Conservation (phyloP, 2,329 filamentous ascomycete genomes). For the Beauveria varroae region DNA sequence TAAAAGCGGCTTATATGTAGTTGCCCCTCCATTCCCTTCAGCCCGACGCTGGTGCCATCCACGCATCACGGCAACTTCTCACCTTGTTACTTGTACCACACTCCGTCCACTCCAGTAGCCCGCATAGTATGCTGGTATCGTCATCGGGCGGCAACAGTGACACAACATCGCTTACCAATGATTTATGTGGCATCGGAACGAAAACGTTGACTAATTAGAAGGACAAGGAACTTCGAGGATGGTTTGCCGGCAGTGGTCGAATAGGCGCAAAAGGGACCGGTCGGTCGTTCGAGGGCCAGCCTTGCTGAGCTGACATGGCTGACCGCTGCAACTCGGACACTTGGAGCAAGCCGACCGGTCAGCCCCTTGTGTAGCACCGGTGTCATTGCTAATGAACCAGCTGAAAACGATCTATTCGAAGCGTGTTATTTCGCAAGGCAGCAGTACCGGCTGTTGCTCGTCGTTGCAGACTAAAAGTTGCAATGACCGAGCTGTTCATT, state of each 20-base stretch:
- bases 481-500: too few relatives aligned
- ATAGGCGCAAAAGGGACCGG: not conserved
- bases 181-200: not conserved
- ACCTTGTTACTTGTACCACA: not conserved
- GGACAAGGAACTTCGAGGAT: not conserved
- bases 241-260: not conserved
- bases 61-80: not conserved
- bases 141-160: not conserved
- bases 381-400: not conserved
- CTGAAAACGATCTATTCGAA: too few relatives aligned
- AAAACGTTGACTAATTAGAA: constrained; percentile 1
- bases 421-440: too few relatives aligned
- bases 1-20: not conserved
- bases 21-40: not conserved
- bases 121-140: not conserved
- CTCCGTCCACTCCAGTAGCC: constrained; percentile 1
- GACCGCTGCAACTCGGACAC: not conserved
- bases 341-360: not conserved
- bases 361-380: not conserved
- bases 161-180: constrained; percentile 1
- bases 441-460: too few relatives aligned
- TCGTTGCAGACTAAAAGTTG: too few relatives aligned
- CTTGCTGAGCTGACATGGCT: not conserved
- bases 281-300: not conserved
- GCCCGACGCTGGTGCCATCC: not conserved